Base-by-base conservation (phyloP, 495 filamentous ascomycete genomes). In the Penicillium herquei region DNA sequence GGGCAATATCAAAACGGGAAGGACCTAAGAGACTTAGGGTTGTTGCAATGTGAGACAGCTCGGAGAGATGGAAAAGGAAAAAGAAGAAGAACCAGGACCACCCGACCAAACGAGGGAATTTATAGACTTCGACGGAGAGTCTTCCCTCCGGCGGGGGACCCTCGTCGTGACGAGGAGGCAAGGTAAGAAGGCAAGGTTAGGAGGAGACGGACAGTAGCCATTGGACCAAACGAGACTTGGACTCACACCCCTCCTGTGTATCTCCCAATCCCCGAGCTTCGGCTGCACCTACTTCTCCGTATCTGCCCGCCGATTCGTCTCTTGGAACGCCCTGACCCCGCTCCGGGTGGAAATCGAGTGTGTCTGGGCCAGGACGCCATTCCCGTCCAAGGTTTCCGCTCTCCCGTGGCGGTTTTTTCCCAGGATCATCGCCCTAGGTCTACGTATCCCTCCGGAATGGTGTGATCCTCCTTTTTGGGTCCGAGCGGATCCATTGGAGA, bases 81-180 rank as follows among this genome's bases (percentile, higher is more conserved):
- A 80, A 77, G 77, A 70, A 79, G 68, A 62, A 71, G 55, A 41
- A 65, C 32, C 43, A 58, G 55, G 52, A 47, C 62, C 62, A 59
- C 61, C 66, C 61, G 75, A 78, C 69, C 65, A 78, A 58, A 66
- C 72, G 61, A 61, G 66, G 73, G 79, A 70, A 81, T 88, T 84
- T 88, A 88, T 88, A 88, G 69, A 71, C 81, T 67, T 84, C 68
- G 39, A 52, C 77, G 76, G 74, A 69, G 62, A 68, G 73, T 76
- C 68, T 69, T 77, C 72, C 61, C 49, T 73, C 72, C 76, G 70
- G 67, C 65, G 68, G 70, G 67, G 61, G 35, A 40, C 59, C 57
- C 58, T 58, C 47, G 55, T 57, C 43, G 52, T 59, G 40, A 55
- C 55, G 60, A 64, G 53, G 62, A 54, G 61, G 42, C 54, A 44